Conservation (phyloP, 2,329 filamentous ascomycete species). For the Epichloe bromicola region DNA sequence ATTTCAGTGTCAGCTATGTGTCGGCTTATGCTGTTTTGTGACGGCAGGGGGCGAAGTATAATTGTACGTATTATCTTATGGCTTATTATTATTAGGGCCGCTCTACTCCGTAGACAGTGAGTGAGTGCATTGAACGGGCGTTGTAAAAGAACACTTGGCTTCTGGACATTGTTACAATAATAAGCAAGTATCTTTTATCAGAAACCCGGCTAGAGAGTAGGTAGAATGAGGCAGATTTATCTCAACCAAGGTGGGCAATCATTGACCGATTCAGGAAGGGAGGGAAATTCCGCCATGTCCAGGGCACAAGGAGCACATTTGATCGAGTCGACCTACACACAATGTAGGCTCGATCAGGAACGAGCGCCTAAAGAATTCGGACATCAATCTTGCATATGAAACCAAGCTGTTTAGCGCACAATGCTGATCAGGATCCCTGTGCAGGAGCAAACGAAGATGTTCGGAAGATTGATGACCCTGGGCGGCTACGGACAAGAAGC, state of each 20-base stretch:
- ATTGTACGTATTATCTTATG: neutral
- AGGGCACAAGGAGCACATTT: neutral
- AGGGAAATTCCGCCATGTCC: neutral
- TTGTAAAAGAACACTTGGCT: no score
- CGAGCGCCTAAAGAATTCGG: neutral
- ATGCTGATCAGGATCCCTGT: neutral
- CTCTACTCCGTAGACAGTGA: no score
- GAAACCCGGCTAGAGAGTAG: no score
- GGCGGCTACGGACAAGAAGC: no score
- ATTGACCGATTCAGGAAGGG: neutral
- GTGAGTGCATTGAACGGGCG: no score
- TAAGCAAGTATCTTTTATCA: no score
- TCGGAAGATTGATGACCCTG: neutral
- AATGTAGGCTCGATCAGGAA: neutral
- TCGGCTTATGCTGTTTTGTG: constrained; percentile 75
- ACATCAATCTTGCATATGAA: constrained; percentile 4
- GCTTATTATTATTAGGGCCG: no score
- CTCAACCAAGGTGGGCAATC: neutral
- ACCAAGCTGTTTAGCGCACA: neutral
- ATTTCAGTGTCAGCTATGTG: constrained; percentile 90
- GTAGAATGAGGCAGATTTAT: no score
- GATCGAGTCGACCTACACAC: neutral
- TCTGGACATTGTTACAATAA: no score
- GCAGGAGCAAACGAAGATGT: neutral
- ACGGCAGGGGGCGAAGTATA: neutral